A percentile compares a stretch with the other conserved stretches of the same genome.
These are phyloP conservation scores for Gentiana macrophylla DNA, from an alignment of 257 asterid species.

Conservation along the genomic window DNA sequence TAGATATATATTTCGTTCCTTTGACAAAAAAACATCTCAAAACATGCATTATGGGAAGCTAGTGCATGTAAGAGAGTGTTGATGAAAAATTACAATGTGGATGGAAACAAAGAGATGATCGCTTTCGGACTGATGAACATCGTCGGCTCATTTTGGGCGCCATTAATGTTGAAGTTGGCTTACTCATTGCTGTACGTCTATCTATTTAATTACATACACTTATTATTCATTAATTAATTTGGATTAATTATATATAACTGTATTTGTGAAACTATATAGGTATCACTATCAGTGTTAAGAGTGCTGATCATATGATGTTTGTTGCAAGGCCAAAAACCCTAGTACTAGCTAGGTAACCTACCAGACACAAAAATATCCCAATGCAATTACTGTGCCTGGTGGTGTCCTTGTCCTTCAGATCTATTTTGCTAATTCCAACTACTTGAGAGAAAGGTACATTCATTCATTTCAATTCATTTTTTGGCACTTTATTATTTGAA, in stretches of 20 bases:
- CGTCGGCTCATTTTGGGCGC: conserved; percentile 42
- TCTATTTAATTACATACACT: neutral
- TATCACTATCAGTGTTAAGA: conserved; percentile 60
- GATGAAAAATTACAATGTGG: conserved; percentile 86
- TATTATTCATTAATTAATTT: no score
- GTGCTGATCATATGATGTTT: conserved; percentile 35
- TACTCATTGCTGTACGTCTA: conserved; percentile 51
- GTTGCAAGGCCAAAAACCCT: conserved; percentile 78
- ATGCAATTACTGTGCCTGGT: conserved; percentile 53
- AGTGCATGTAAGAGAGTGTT: conserved; percentile 95
- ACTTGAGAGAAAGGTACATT: conserved; percentile 82
- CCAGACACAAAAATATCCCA: conserved; percentile 59
- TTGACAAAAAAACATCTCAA: no score
- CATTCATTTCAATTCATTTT: no score
- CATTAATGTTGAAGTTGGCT: conserved; percentile 52
- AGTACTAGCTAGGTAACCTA: conserved; percentile 57
- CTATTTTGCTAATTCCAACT: conserved; percentile 81
- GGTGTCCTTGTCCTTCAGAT: conserved; percentile 59
- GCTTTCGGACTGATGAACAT: conserved; percentile 29
- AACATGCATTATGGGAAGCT: conserved; percentile 54
- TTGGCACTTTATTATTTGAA: no score
- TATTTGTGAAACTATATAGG: conserved; percentile 22
- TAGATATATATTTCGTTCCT: no score
- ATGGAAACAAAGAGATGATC: conserved; percentile 97
- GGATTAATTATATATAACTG: no score